Percentiles rank a stretch among this genome's conserved stretches.
Evolutionary conservation across 73 alveolate species (phyloP).

Genomic region (Paramecium biaurelia): DNA sequence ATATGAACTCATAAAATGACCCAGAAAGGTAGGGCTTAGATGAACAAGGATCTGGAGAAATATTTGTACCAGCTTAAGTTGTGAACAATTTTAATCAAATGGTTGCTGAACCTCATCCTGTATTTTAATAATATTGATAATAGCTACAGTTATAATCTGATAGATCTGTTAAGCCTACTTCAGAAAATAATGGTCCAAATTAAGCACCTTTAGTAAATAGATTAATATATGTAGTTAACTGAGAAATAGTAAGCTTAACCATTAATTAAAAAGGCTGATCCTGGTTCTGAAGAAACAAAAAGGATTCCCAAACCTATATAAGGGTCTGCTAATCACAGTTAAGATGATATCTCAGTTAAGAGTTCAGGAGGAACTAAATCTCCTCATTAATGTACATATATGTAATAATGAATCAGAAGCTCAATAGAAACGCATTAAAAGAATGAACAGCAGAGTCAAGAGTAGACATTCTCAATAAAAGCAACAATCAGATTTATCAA

Average conservation of each 20-base stretch:
- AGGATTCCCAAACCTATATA: background rate
- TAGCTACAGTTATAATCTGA: background rate
- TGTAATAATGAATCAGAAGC: background rate
- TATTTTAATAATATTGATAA: background rate
- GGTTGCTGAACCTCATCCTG: conserved; percentile 36
- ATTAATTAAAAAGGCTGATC: background rate
- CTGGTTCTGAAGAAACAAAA: background rate
- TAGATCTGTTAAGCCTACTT: background rate
- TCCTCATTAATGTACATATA: background rate
- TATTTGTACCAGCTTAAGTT: background rate
- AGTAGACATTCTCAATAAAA: background rate
- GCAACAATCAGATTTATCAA: background rate
- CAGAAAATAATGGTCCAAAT: background rate
- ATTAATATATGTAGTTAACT: background rate
- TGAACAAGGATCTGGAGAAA: background rate
- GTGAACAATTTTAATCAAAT: background rate
- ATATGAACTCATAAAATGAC: background rate
- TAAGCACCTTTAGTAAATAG: background rate
- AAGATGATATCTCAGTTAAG: background rate
- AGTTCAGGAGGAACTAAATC: background rate
- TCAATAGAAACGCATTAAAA: background rate
- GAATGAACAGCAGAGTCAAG: conserved; percentile 1
- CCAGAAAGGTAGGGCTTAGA: background rate
- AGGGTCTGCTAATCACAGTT: background rate
- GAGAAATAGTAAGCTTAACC: background rate